Conservation (phyloP, 768 basidiomycete species). For the Amanita subjunquillea region DNA sequence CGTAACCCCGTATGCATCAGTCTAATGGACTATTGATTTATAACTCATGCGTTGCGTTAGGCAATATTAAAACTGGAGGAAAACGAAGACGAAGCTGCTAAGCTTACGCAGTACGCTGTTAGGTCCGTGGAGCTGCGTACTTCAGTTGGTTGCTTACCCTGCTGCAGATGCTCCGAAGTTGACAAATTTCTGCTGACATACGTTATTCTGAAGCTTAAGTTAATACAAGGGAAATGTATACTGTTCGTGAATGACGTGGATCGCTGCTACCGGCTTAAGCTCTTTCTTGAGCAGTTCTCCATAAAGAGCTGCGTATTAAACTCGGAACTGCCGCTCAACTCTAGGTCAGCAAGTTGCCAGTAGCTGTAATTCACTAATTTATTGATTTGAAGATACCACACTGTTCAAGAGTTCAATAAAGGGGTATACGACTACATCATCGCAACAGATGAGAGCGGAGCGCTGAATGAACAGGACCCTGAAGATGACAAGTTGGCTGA, state of each 20-base stretch:
- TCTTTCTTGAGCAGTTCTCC: conserved; percentile 97
- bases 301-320: conserved; percentile 95
- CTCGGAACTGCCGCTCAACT: conserved; percentile 91
- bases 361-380: background rate
- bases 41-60: conserved; percentile 23
- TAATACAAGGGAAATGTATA: conserved; percentile 93
- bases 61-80: conserved; percentile 83
- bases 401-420: conserved; percentile 97
- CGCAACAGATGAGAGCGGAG: conserved; percentile 84
- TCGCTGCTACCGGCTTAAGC: conserved; percentile 86
- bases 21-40: background rate
- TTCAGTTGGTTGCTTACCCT: conserved; percentile 2
- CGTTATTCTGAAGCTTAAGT: conserved; percentile 91
- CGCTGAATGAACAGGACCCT: conserved; percentile 34
- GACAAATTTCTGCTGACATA: conserved; percentile 97
- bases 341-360: conserved; percentile 39
- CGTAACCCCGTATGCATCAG: conserved; percentile 61
- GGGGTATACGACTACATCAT: conserved; percentile 99
- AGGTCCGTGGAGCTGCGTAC: conserved; percentile 30
- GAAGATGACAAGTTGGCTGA: conserved; percentile 26
- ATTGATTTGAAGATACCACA: conserved; percentile 61
- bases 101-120: conserved; percentile 80
- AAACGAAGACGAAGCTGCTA: conserved; percentile 69
- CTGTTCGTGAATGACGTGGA: conserved; percentile 96
- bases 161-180: conserved; percentile 70